Base-by-base conservation (phyloP, 805 yeast genomes). In the Monosporozyma yasuniensis region DNA sequence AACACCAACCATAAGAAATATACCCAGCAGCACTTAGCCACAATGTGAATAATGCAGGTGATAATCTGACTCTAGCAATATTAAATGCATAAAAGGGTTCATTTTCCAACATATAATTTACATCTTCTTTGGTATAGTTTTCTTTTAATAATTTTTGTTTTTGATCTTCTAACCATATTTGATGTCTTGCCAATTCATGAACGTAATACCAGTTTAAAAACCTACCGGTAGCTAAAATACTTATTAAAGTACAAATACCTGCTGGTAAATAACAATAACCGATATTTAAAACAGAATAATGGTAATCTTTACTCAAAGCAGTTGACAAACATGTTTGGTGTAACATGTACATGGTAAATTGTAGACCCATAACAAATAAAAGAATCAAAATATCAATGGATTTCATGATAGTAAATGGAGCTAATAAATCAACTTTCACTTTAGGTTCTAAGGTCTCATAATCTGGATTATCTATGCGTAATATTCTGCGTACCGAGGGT, bases 191-290 rank as follows among this genome's bases (percentile, higher is more conserved):
- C 48, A 57, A 46, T 47, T 59, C 57, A 4, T 51, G 50, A 41
- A 57, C 54, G 55, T 72, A 73, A 45, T 64, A 63, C 61, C 65
- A 63, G 57, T 84, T 81, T 56, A 85, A 60, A 3, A 78, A 38
- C 53, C 71, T 69, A 0, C 96, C 96, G 3, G 80, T 66, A 0
- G 61, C 34, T 0, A 86, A 52, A 0, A 90, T 77, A 21, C 90
- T 87, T 0, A 72, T 35, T 14, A 84, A 62, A 4, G 87, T 78
- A 10, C 83, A 84, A 0, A 77, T 56, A 12, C 96, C 96, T 18
- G 83, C 80, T 2, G 95, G 84, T 41, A 88, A 70, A 59, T 81
- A 88, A 49, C 87, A 79, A 16, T 79, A 65, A 2, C 95, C 96
- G 37, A 85, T 78, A 44, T 78, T 72, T 44, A 78, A 67, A 0